These are phyloP conservation scores for Carex arenaria DNA, from an alignment of 202 grass and related monocot genomes.

Conservation along the genomic window DNA sequence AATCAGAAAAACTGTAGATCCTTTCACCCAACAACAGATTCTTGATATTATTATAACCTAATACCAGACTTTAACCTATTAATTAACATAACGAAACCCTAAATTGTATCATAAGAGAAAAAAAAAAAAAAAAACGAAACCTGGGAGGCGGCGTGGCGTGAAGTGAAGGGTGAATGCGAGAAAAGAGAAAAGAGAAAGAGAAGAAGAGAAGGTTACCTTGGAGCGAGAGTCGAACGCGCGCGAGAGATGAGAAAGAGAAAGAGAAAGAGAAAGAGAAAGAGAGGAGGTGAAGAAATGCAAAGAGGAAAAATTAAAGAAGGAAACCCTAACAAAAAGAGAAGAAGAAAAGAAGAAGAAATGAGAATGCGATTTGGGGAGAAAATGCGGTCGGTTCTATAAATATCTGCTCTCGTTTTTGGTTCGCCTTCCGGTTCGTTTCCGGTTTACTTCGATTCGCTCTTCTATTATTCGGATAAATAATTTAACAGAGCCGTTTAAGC, in stretches of 20 bases:
- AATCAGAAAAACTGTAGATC: not conserved
- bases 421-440: not conserved
- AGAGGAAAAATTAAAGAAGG: not conserved
- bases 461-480: not conserved
- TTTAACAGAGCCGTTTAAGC: no score
- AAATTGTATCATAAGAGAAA: not conserved
- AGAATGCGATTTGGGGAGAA: not conserved
- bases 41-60: not conserved
- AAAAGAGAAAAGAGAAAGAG: not conserved
- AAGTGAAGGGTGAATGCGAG: conserved; percentile 2
- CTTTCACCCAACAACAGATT: not conserved
- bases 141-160: conserved; percentile 4
- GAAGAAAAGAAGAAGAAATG: not conserved
- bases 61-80: no score
- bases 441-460: not conserved
- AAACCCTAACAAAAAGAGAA: conserved; percentile 2
- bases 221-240: conserved; percentile 17
- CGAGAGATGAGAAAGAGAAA: not conserved
- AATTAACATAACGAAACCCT: not conserved
- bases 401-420: not conserved
- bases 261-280: not conserved
- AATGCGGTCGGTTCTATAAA: not conserved
- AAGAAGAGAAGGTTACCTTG: not conserved
- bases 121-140: not conserved
- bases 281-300: not conserved